Percentiles rank a stretch among this genome's conserved stretches.
These are phyloP conservation scores for Recurvomyces mirabilis DNA, from an alignment of 495 filamentous ascomycete genomes.

Conservation along the genomic window DNA sequence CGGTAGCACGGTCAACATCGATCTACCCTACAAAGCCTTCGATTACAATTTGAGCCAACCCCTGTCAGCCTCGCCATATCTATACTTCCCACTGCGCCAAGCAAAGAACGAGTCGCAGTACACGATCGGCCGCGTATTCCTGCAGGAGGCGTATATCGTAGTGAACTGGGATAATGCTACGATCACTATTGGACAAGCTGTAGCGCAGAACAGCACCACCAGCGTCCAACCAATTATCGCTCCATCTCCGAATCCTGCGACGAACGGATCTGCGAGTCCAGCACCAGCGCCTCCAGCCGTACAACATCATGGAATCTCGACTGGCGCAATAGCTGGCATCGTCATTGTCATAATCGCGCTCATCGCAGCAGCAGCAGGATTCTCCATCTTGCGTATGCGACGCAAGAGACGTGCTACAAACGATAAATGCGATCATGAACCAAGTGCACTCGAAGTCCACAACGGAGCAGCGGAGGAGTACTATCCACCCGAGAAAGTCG, in stretches of 20 bases:
- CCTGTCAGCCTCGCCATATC: constrained; percentile 15
- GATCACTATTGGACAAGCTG: constrained; percentile 23
- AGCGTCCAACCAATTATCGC: constrained; percentile 1
- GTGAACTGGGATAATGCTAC: constrained; percentile 27
- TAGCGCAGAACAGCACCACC: constrained; percentile 2
- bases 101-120: constrained; percentile 21
- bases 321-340: constrained; percentile 1
- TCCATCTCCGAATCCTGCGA: not conserved
- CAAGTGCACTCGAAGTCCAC: not conserved
- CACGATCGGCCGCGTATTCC: constrained; percentile 28
- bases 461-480: not conserved
- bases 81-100: constrained; percentile 27
- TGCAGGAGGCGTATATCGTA: constrained; percentile 31
- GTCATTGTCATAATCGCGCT: constrained; percentile 9
- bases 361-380: not conserved
- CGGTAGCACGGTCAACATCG: constrained; percentile 21
- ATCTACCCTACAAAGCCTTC: constrained; percentile 26
- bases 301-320: not conserved
- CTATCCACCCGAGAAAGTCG: not conserved
- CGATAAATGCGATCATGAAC: not conserved
- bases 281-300: not conserved
- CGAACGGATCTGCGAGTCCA: not conserved
- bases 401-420: not conserved
- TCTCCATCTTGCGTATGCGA: not conserved
- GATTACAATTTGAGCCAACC: constrained; percentile 17